Conservation (phyloP, 805 yeast genomes). For the Candida taoyuanica region DNA sequence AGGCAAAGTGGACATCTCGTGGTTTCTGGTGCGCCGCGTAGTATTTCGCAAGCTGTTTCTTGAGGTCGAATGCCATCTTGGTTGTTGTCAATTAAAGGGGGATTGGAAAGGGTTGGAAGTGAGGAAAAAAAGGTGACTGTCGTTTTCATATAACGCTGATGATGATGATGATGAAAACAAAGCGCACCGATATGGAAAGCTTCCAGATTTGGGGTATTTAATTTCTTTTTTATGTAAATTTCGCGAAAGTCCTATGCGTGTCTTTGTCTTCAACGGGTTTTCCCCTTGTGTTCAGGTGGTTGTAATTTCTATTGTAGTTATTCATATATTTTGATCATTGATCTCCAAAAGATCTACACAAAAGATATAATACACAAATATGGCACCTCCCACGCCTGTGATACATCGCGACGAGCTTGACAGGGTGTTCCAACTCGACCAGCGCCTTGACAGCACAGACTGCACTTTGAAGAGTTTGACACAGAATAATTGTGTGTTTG, state of each 20-base stretch:
- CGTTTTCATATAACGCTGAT: neutral
- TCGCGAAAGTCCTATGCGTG: neutral
- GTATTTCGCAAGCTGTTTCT: constrained; percentile 11
- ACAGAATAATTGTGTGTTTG: constrained; percentile 45
- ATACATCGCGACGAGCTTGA: constrained; percentile 35
- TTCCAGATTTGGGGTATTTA: neutral
- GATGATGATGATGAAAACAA: neutral
- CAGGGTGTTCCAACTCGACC: constrained; percentile 20
- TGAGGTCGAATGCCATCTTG: constrained; percentile 13
- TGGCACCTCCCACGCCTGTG: constrained; percentile 51
- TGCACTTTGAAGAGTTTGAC: constrained; percentile 37
- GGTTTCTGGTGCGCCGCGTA: constrained; percentile 36
- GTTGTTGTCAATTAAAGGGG: too few species aligned
- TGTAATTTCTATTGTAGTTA: too few species aligned
- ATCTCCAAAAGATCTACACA: too few species aligned
- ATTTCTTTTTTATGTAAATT: neutral
- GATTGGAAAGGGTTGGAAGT: too few species aligned
- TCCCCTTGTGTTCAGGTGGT: too few species aligned
- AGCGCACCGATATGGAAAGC: neutral
- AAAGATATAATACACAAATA: constrained; percentile 20
- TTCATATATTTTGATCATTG: too few species aligned
- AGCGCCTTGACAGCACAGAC: constrained; percentile 9
- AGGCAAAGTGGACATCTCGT: constrained; percentile 42
- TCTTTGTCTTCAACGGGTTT: too few species aligned
- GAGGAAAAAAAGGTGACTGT: too few species aligned